Conservation (phyloP, 371 early-diverging fungal species). For the Paraphysoderma sedebokerense region DNA sequence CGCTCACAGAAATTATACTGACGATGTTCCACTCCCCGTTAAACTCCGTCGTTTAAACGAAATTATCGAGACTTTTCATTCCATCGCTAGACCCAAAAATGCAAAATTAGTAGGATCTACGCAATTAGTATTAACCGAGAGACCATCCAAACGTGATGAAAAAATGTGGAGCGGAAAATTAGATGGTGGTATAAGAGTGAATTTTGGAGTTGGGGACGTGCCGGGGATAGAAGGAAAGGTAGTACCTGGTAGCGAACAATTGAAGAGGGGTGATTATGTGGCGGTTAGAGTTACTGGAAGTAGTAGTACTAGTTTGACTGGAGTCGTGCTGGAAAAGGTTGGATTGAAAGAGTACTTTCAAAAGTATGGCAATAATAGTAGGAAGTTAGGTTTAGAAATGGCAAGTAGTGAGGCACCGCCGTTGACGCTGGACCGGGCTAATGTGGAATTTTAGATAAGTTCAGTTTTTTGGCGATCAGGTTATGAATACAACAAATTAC, state of each 20-base stretch:
- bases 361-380: too few species aligned
- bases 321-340: constrained; percentile 3
- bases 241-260: too few species aligned
- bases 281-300: constrained; percentile 12
- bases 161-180: constrained; percentile 20
- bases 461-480: too few species aligned
- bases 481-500: too few species aligned
- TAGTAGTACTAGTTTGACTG: constrained; percentile 19
- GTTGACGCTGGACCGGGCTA: too few species aligned
- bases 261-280: constrained; percentile 18
- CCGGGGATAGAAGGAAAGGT: not conserved
- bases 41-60: constrained; percentile 42
- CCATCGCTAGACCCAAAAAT: constrained; percentile 31
- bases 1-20: constrained; percentile 44
- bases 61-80: constrained; percentile 46
- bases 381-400: too few species aligned
- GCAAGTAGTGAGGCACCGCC: too few species aligned
- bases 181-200: constrained; percentile 37
- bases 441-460: too few species aligned
- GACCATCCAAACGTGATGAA: constrained; percentile 6
- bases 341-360: too few species aligned
- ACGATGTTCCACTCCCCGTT: constrained; percentile 42
- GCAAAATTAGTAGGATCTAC: constrained; percentile 26
- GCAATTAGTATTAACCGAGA: constrained; percentile 48
- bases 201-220: constrained; percentile 28